Conservation (phyloP, 2,329 filamentous ascomycete species). For the Myotisia sp. region DNA sequence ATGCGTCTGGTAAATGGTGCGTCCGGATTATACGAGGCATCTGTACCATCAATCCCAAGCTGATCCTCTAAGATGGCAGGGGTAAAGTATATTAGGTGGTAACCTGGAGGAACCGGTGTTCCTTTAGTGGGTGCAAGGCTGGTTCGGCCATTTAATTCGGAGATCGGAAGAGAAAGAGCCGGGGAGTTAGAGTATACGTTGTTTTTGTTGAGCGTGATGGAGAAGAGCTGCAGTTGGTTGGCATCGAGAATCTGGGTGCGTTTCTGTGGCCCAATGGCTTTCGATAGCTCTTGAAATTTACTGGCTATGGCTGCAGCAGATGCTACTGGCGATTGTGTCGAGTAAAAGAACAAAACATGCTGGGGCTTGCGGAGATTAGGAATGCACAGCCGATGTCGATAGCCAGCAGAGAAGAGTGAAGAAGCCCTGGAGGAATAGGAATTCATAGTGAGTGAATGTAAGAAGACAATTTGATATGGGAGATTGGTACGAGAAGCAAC, state of each 20-base stretch:
- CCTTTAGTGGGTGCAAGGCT: constrained; percentile 29
- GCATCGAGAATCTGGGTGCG: constrained; percentile 43
- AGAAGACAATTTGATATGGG: no score
- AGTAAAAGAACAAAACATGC: no score
- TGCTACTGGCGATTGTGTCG: not conserved
- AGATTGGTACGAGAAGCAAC: no score
- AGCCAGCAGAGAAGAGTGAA: no score
- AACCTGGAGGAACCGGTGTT: constrained; percentile 43
- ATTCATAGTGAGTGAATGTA: no score
- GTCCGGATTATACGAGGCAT: constrained; percentile 45
- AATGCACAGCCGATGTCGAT: no score
- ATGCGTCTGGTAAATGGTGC: constrained; percentile 48
- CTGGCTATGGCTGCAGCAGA: constrained; percentile 24
- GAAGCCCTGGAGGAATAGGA: no score
- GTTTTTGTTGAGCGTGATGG: constrained; percentile 42
- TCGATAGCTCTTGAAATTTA: constrained; percentile 30
- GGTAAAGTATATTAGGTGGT: constrained; percentile 52
- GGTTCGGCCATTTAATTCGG: constrained; percentile 15
- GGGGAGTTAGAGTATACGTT: constrained; percentile 27
- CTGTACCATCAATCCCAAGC: constrained; percentile 47
- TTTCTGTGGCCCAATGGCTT: constrained; percentile 28
- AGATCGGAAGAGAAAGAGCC: constrained; percentile 21
- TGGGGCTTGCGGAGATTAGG: no score
- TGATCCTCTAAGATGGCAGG: constrained; percentile 40
- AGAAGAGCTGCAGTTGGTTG: constrained; percentile 50